A percentile compares a stretch with the other conserved stretches of the same genome.
These are phyloP conservation scores for Stevia rebaudiana DNA, from an alignment of 140 eudicot species.

Conservation along the genomic window DNA sequence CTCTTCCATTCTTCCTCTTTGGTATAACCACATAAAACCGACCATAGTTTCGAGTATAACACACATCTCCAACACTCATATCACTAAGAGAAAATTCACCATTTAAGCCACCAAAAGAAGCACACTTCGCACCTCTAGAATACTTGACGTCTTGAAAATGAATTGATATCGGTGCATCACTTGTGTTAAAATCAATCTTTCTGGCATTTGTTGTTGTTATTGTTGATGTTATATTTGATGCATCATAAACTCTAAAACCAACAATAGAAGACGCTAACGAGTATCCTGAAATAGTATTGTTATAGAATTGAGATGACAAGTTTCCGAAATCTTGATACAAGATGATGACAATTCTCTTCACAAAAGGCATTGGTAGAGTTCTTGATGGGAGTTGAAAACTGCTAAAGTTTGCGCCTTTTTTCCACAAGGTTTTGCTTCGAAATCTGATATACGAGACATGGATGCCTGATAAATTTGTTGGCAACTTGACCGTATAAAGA, in stretches of 20 bases:
- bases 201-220: constrained; percentile 16
- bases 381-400: constrained; percentile 50
- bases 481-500: constrained; percentile 38
- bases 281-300: constrained; percentile 32
- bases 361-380: constrained; percentile 58
- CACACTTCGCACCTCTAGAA: constrained; percentile 37
- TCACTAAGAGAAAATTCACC: constrained; percentile 32
- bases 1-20: constrained; percentile 19
- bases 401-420: constrained; percentile 58
- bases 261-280: constrained; percentile 40
- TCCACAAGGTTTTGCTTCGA: constrained; percentile 61
- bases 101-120: constrained; percentile 29
- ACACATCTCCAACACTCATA: constrained; percentile 29
- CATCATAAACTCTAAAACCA: constrained; percentile 59
- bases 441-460: constrained; percentile 40
- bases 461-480: constrained; percentile 52
- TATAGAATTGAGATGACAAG: constrained; percentile 52
- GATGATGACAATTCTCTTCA: constrained; percentile 39
- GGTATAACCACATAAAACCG: constrained; percentile 49
- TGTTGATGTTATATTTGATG: constrained; percentile 45
- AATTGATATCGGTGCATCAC: constrained; percentile 36
- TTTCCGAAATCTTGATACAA: constrained; percentile 61
- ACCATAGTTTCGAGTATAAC: constrained; percentile 44
- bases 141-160: constrained; percentile 26
- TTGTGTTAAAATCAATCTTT: constrained; percentile 44